Percentiles rank a stretch among this genome's conserved stretches.
Evolutionary conservation across 352 stramenopile genomes (phyloP).

Genomic region (Phytophthora sp.): DNA sequence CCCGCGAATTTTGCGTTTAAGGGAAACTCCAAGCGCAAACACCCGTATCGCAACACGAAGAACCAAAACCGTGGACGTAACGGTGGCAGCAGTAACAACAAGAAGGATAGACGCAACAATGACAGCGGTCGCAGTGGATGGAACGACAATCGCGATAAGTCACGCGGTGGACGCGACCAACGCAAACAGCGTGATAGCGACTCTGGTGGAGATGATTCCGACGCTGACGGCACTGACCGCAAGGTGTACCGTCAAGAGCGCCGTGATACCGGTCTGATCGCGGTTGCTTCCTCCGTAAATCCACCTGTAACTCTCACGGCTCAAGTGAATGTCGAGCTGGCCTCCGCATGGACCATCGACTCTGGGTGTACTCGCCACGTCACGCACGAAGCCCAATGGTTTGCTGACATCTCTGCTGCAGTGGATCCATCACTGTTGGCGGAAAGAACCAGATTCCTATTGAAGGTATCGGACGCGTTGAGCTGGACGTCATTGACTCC

Average conservation of each 20-base stretch:
- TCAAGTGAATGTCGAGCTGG: neutral
- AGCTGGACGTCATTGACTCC: slow-evolving; percentile 18
- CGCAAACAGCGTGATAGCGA: neutral
- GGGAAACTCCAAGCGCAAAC: neutral
- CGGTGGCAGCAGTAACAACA: neutral
- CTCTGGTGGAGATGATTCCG: neutral
- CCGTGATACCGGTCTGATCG: slow-evolving; percentile 5
- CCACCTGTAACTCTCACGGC: neutral
- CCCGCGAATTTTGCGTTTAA: neutral
- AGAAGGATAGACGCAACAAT: neutral
- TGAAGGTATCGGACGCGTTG: slow-evolving; percentile 8
- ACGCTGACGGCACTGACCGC: neutral
- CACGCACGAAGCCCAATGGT: slow-evolving; percentile 6
- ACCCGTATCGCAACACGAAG: neutral
- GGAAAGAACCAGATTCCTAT: slow-evolving; percentile 5
- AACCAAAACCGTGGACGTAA: neutral
- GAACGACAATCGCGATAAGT: no score
- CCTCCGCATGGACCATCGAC: slow-evolving; percentile 12
- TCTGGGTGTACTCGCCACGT: slow-evolving; percentile 15
- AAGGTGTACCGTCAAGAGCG: neutral
- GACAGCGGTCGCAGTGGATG: no score
- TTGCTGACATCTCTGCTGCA: no score
- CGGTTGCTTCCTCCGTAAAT: slow-evolving; percentile 4
- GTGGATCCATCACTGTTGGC: slow-evolving; percentile 9
- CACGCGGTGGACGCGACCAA: no score